Conservation (phyloP, 768 basidiomycete species). For the Suillus spraguei region DNA sequence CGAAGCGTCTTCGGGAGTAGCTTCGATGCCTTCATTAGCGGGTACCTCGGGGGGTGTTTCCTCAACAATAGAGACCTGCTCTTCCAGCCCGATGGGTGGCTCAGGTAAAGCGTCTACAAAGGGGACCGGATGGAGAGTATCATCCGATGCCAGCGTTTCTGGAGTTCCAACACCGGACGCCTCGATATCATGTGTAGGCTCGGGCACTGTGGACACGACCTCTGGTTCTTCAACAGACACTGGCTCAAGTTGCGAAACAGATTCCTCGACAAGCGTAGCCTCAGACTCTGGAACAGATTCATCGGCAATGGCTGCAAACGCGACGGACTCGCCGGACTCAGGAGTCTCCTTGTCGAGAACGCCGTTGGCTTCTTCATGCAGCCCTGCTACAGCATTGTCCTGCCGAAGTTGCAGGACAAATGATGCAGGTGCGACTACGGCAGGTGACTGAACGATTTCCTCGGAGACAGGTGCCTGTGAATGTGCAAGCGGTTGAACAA, state of each 20-base stretch:
- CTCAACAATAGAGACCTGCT: conserved; percentile 7
- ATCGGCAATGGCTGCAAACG: conserved; percentile 17
- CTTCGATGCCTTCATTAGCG: conserved; percentile 1
- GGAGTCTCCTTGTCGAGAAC: conserved; percentile 33
- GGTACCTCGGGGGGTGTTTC: not conserved
- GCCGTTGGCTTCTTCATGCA: conserved; percentile 16
- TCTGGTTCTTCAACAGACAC: conserved; percentile 3
- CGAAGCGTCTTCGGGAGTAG: conserved; percentile 8
- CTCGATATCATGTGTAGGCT: not conserved
- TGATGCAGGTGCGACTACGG: conserved; percentile 4
- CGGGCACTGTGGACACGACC: not conserved
- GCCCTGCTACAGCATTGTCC: not conserved
- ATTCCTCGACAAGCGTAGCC: conserved; percentile 1
- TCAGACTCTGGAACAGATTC: not conserved
- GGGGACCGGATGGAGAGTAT: conserved; percentile 6
- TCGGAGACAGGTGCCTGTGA: conserved; percentile 5
- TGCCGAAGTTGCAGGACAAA: not conserved
- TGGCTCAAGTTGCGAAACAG: not conserved
- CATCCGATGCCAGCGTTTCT: conserved; percentile 11
- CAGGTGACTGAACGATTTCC: conserved; percentile 13
- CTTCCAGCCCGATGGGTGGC: conserved; percentile 8
- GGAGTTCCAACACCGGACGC: not conserved
- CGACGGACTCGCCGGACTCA: conserved; percentile 32
- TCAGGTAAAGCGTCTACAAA: conserved; percentile 12
- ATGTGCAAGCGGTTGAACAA: conserved; percentile 16